phyloP scores from a whole-genome alignment of 331 rosid species.

The Telfairia occidentalis region DNA sequence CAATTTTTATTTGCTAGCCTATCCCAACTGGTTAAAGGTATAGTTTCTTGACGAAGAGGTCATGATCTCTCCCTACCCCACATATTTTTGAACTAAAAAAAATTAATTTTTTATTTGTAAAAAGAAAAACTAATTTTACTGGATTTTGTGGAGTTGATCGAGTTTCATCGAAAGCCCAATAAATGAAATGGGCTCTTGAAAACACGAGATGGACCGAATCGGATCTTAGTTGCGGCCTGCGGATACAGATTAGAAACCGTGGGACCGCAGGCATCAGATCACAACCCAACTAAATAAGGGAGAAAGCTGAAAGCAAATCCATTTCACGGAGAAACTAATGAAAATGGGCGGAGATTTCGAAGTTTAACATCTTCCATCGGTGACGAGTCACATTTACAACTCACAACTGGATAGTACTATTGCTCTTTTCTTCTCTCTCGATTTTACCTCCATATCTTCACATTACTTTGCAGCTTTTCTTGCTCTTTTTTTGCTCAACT shows the following conservation, averaged over 20 bases:
- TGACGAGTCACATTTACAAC: conserved; percentile 15
- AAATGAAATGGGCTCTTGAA: background rate
- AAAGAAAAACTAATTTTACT: no score
- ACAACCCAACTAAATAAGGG: background rate
- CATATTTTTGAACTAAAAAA: no score
- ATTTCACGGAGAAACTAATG: conserved; percentile 50
- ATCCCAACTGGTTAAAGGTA: no score
- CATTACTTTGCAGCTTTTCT: conserved; percentile 10
- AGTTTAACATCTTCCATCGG: conserved; percentile 26
- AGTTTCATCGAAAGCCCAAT: background rate
- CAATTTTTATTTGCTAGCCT: no score
- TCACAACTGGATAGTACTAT: conserved; percentile 7
- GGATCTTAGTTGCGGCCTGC: background rate
- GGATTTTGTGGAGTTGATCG: background rate
- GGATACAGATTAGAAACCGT: background rate
- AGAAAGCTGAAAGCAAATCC: background rate
- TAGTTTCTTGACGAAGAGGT: no score
- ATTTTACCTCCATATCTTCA: conserved; percentile 6
- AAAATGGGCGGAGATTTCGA: conserved; percentile 65
- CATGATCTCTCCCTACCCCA: no score
- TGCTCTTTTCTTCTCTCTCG: conserved; percentile 9
- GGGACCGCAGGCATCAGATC: background rate
- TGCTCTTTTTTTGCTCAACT: conserved; percentile 10
- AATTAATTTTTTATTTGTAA: no score
- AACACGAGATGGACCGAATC: background rate